These are phyloP conservation scores for Simplicillium sp. DNA, from an alignment of 2,329 filamentous ascomycete genomes.

Conservation along the genomic window DNA sequence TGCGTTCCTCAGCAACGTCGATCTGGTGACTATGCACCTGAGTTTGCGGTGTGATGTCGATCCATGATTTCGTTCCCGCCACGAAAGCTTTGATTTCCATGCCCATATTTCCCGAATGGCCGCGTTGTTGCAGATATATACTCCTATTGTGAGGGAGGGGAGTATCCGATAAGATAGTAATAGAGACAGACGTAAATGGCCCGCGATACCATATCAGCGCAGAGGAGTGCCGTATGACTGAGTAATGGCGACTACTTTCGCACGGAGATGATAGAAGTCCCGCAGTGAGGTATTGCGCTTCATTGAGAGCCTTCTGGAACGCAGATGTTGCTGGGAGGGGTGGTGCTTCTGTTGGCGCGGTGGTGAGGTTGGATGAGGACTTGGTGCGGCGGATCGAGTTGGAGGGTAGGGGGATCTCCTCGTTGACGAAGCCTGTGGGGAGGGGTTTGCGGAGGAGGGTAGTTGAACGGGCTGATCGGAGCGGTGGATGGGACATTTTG, in stretches of 20 bases:
- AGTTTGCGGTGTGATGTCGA: constrained; percentile 55
- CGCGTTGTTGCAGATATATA: constrained; percentile 59
- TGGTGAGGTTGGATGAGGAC: constrained; percentile 20
- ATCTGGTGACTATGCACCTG: constrained; percentile 38
- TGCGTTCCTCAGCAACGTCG: constrained; percentile 48
- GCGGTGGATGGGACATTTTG: constrained; percentile 8
- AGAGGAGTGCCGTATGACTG: constrained; percentile 56
- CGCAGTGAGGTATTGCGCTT: constrained; percentile 56
- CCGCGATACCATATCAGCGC: constrained; percentile 59
- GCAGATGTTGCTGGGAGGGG: constrained; percentile 12
- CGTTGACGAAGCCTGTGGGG: background rate
- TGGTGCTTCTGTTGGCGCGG: background rate
- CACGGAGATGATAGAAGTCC: constrained; percentile 54
- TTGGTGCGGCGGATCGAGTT: constrained; percentile 16
- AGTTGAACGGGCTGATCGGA: constrained; percentile 14
- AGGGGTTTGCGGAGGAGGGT: constrained; percentile 10
- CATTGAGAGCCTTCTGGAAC: constrained; percentile 41
- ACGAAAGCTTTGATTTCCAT: constrained; percentile 57
- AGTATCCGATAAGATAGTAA: constrained; percentile 54
- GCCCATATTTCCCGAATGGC: constrained; percentile 58
- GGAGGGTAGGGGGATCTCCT: background rate
- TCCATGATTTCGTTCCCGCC: constrained; percentile 46
- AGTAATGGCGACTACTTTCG: constrained; percentile 57
- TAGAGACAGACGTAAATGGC: constrained; percentile 49
- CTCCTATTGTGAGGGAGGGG: constrained; percentile 47